Base-by-base conservation (phyloP, 352 stramenopile species). In the Globisporangium okanoganense region DNA sequence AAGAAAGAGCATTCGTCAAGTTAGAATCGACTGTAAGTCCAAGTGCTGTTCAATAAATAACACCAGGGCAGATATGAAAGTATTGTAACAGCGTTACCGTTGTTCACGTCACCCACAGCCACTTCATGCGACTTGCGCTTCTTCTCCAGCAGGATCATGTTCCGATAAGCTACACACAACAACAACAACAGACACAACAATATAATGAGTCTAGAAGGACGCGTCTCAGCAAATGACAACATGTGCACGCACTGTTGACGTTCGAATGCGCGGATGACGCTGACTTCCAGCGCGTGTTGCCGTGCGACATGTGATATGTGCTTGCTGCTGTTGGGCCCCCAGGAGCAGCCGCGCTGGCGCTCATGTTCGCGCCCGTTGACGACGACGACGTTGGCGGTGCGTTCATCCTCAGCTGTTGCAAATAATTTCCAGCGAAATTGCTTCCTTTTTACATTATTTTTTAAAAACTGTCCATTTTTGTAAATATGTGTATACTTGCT, bases 111-210 rank as follows among this genome's bases (percentile, higher is more conserved):
- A 22, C 51, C 65, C 38, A 64, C 66, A 10, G 81, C 81, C 40
- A 71, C 66, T 31, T 87, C 67, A 49, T 78, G 76, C 8, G 65
- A 54, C 58, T 81, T 83, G 43, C 69, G 73, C 44, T 83, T 82
- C 54, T 85, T 80, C 54, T 88, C 77, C 13, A 77, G 67, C 65
- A 81, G 40, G 38, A 88, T 51, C 22, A 91, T 65, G 55, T 71
- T 76, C 27, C 79, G 68, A 33, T 76, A 72, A 9, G 51, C 73
- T 81, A 20, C n/a, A 3, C 27, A 29, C 18, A n/a, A 8, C 12
- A 41, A 12, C 20, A 12, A 31, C 5, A 41, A 29, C 14, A 52
- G 18, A 25, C 40, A 56, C 45, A 31, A 36, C 27, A 36, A 25
- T 18, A 18, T 33, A 4, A n/a, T n/a, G n/a, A n/a, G n/a, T n/a